Percentiles rank a stretch among this genome's conserved stretches.
phyloP scores from a whole-genome alignment of 257 asterid species.

The Penstemon newberryi region DNA sequence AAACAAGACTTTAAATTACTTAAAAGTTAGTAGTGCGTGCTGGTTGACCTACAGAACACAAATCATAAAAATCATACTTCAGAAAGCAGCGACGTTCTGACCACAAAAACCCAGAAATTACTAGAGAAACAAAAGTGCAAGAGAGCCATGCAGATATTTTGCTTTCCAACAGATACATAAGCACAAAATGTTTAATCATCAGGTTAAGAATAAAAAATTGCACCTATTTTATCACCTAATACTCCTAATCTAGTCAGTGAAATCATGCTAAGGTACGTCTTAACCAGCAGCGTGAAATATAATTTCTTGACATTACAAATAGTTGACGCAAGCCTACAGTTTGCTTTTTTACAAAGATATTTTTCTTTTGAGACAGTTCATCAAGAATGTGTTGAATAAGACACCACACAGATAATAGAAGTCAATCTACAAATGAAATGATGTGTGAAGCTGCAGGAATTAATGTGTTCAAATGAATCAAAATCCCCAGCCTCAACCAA shows the following conservation, averaged over 20 bases:
- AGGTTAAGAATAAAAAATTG: background rate
- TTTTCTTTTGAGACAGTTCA: background rate
- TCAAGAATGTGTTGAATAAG: background rate
- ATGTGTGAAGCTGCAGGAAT: background rate
- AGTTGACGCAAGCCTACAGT: background rate
- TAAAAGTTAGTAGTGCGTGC: background rate
- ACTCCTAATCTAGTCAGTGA: background rate
- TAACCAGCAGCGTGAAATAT: background rate
- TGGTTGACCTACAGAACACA: conserved; percentile 30
- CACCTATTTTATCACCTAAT: background rate
- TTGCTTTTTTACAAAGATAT: background rate
- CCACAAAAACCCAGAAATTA: background rate
- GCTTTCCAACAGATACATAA: background rate
- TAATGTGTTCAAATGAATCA: background rate
- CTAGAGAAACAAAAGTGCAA: background rate
- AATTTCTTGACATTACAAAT: background rate
- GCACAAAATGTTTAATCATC: background rate
- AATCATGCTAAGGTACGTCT: background rate
- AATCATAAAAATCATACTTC: conserved; percentile 7
- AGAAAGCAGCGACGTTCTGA: background rate
- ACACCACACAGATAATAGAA: background rate
- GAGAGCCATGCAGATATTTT: background rate
- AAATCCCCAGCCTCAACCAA: background rate
- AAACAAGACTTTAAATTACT: conserved; percentile 13
- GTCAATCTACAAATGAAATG: background rate